Base-by-base conservation (phyloP, 495 filamentous ascomycete genomes). In the Cercophora sp. region DNA sequence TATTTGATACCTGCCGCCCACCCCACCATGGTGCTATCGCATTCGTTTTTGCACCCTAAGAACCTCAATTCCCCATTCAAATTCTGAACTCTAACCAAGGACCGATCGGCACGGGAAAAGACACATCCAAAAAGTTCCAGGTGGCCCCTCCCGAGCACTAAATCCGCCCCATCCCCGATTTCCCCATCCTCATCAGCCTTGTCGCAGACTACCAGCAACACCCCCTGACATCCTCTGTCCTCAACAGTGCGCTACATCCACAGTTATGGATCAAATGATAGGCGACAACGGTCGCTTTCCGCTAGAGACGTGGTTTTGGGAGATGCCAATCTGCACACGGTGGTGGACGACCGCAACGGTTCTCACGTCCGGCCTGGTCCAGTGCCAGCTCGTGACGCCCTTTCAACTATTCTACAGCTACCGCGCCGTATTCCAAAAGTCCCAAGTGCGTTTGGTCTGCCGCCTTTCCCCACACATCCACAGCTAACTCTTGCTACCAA, bases 401-500 rank as follows among this genome's bases (percentile, higher is more conserved):
- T 95, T 94, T 67, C 89, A 96, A 71, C 81, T 98, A 18, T 98
- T 96, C 73, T 97, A 96, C 75, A 96, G 89, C 78, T 91, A 91
- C 65, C 84, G 87, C 27, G 83, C 89, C 10, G 93, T 96, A 48
- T 98, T 95, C 64, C 68, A 83, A 49, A 94, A 94, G 70, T 83
- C 83, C 40, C 90, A 96, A 81, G 90, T 92, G 73, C 29, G 52
- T 48, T 27, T 45, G 32, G 15, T 26, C 8, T 23, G 34, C 36
- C 11, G 26, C 26, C 19, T 16, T n/a, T 3, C 18, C 23, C 15
- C 35, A 36, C 3, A 4, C 15, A 35, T 29, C 2, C 16, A 11
- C 40, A 36, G 24, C 24, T 18, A 18, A n/a, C 29, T 54, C 29
- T 8, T 8, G 22, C 3, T 3, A 8, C 16, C 10, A 23, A 24